Conservation (phyloP, 306 rosid species). For the Carpinus fangiana region DNA sequence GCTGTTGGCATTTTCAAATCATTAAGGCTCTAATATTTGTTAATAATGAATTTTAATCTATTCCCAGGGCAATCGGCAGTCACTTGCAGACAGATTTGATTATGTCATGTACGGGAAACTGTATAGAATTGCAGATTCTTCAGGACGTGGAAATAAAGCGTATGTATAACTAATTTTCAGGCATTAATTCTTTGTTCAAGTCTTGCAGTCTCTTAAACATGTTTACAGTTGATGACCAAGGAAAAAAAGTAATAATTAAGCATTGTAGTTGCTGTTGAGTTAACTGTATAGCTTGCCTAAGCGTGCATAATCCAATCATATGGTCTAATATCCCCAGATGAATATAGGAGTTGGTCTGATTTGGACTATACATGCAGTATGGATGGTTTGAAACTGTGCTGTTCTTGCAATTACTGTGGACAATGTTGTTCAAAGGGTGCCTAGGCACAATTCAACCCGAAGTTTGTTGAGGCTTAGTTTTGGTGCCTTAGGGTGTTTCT, state of each 20-base stretch:
- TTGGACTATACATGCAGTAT: neutral
- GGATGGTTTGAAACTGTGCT: neutral
- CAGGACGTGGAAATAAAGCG: conserved; percentile 72
- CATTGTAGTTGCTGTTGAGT: neutral
- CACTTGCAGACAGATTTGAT: conserved; percentile 83
- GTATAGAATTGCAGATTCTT: conserved; percentile 69
- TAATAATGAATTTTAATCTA: conserved; percentile 10
- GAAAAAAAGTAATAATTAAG: neutral
- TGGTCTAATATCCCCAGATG: neutral
- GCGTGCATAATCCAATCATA: neutral
- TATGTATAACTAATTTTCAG: conserved; percentile 32
- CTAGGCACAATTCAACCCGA: neutral
- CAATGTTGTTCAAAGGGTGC: neutral
- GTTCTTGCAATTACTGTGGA: neutral
- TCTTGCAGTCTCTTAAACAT: neutral
- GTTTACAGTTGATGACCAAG: neutral
- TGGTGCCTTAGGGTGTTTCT: neutral
- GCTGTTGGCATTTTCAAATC: conserved; percentile 6
- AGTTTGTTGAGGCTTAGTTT: neutral
- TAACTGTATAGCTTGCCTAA: neutral
- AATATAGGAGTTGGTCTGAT: neutral
- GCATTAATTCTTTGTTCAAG: neutral
- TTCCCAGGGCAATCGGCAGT: conserved; percentile 33
- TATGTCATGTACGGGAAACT: conserved; percentile 96
- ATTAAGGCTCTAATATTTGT: neutral